Evolutionary conservation across 2,329 filamentous ascomycete genomes (phyloP).

Genomic region (Epichloe glyceriae): DNA sequence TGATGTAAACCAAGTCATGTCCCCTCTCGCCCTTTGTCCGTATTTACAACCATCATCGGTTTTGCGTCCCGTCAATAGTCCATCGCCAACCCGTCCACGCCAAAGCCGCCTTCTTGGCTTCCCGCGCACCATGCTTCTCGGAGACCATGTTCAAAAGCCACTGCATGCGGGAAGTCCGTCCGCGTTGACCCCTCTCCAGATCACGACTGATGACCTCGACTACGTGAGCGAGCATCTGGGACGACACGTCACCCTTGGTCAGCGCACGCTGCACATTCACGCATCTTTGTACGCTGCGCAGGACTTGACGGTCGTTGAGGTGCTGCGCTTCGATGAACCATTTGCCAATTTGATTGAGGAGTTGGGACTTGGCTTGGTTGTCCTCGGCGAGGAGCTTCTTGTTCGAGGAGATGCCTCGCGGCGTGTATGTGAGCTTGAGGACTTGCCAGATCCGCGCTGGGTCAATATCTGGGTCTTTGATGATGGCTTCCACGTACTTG

Average conservation of each 20-base stretch:
- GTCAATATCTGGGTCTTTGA: slow-evolving; percentile 17
- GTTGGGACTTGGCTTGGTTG: slow-evolving; percentile 12
- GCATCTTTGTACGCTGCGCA: slow-evolving; percentile 18
- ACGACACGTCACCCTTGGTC: slow-evolving; percentile 12
- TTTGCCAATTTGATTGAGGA: slow-evolving; percentile 19
- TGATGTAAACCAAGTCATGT: no score
- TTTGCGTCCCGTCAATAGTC: slow-evolving; percentile 4
- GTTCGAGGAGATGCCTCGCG: background rate
- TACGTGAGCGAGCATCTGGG: slow-evolving; percentile 15
- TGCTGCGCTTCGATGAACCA: slow-evolving; percentile 17
- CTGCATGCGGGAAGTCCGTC: slow-evolving; percentile 17
- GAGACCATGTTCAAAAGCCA: slow-evolving; percentile 18
- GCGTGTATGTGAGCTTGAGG: slow-evolving; percentile 10
- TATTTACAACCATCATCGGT: background rate
- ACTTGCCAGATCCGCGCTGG: slow-evolving; percentile 16
- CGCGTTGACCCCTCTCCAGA: slow-evolving; percentile 19
- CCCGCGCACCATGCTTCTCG: slow-evolving; percentile 9
- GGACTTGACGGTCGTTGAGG: slow-evolving; percentile 17
- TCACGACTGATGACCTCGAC: slow-evolving; percentile 18
- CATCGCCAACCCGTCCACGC: slow-evolving; percentile 15
- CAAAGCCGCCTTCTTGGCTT: slow-evolving; percentile 9
- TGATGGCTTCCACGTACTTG: slow-evolving; percentile 18
- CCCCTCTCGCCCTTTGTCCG: no score
- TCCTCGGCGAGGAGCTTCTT: slow-evolving; percentile 2
- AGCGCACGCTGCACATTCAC: slow-evolving; percentile 13